Base-by-base conservation (phyloP, 805 yeast genomes). In the Suhomyces pyralidae region DNA sequence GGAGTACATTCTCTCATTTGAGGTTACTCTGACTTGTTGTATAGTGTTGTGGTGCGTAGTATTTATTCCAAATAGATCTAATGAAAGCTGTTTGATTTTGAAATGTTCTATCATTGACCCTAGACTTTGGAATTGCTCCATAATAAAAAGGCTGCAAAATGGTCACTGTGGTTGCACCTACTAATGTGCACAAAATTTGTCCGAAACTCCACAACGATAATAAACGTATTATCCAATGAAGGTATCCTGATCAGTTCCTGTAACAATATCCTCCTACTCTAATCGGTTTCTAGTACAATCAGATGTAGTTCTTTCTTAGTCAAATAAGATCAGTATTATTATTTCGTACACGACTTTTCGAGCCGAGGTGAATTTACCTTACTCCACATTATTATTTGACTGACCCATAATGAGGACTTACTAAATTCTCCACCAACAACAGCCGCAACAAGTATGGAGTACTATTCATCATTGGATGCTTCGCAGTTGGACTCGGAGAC, bases 401-500 rank as follows among this genome's bases (percentile, higher is more conserved):
- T 38, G 42, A 38, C 42, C 10, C 3, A 19, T 32, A n/a, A 32
- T 32, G 17, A 32, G n/a, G 36, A 32, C 32, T 12, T 12, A 28
- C 32, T 28, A 32, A 15, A 12, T n/a, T 14, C 17, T 32, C 17
- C 36, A 5, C 34, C n/a, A 28, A 28, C 7, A 28, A 12, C 17
- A 32, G 6, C 36, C n/a, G 8, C 36, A 38, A 19, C 42, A 38
- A 54, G n/a, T 22, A 88, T 88, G 96, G 93, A 88, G 66, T 88
- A 85, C 71, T 88, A 86, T 66, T 83, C 92, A 2, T 82, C 91
- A 1, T 73, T 90, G 46, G 90, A 88, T 67, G 89, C 96, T 2
- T 77, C 90, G 28, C 81, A 86, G 46, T 70, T 90, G 57, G 92
- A 88, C 61, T 77, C 85, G 2, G 85, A 82, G 50, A 78, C 85